Evolutionary conservation across 2,329 filamentous ascomycete species (phyloP), one percentile per base, ranked within the genome.

Genomic region (Escovopsis sp.): DNA sequence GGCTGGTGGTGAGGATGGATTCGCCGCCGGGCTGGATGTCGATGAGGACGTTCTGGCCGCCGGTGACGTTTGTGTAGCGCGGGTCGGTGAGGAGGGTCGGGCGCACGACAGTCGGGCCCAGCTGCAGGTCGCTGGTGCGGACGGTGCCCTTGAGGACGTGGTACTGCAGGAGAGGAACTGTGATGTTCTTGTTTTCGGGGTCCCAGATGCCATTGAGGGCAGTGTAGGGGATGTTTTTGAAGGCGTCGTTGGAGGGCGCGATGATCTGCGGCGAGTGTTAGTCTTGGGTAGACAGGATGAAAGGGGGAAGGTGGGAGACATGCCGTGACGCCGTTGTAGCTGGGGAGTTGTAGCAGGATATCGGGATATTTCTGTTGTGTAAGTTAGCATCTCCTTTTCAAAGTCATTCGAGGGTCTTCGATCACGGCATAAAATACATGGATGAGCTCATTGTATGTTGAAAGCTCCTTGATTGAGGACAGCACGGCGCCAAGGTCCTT

Each of bases 71-170:
- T 33, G 63, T 67, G 55, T 63, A 73, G 19, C 50, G 53, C 9
- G 58, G 33, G 34, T 60, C 57, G 6, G 53, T 60, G 38, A 75
- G 59, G 15, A 71, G 59, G 1, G 68, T 70, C 28, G 62, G 54
- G 32, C 63, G 55, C 43, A 70, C 66, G 18, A 56, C 55, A 1
- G 62, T 58, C 3, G 58, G 57, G 2, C 64, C 64, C 0, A 53
- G 45, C 2, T 55, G 45, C 33, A 72, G 59, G 15, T 53, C 55
- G 7, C 52, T 56, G 6, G 62, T 61, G 4, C 57, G 51, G 11
- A 78, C 64, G 12, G 66, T 67, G 39, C 67, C 69, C 40, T 69
- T 63, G 26, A 81, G 61, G 40, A 81, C 68, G 58, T 82, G 77
- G 57, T 82, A 82, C 40, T 69, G 60, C 5, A 82, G 65, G 30